These are phyloP conservation scores for Phytophthora cajani DNA, from an alignment of 352 stramenopile species.

Conservation along the genomic window DNA sequence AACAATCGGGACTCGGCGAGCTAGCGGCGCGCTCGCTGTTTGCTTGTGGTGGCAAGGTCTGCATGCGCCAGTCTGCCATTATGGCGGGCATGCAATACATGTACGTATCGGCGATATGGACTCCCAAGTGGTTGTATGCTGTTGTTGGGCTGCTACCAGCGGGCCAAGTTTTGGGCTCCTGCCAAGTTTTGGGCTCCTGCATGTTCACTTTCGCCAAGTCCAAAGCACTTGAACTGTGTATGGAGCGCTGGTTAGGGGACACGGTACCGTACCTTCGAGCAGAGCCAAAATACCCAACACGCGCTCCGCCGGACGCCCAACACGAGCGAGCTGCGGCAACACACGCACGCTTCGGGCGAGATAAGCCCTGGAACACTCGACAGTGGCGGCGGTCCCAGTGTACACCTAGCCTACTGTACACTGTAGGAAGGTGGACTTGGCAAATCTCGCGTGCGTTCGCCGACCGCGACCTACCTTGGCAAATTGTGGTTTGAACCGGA, in stretches of 20 bases:
- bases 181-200: neutral
- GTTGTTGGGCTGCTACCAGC: neutral
- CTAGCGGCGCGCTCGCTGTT: neutral
- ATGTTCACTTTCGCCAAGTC: neutral
- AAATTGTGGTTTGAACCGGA: neutral
- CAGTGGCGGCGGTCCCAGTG: neutral
- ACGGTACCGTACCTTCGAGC: slow-evolving; percentile 19
- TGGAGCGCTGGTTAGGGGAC: slow-evolving; percentile 28
- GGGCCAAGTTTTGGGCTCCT: neutral
- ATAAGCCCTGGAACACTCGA: slow-evolving; percentile 8
- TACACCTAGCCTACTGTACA: too few relatives aligned
- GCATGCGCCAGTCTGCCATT: neutral
- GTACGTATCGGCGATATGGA: neutral
- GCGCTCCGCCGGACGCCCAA: slow-evolving; percentile 1
- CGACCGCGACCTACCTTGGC: slow-evolving; percentile 6
- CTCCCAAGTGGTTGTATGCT: neutral
- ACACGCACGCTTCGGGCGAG: slow-evolving; percentile 6
- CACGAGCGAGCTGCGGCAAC: slow-evolving; percentile 11
- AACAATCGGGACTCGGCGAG: neutral
- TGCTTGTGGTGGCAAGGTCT: neutral
- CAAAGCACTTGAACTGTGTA: slow-evolving; percentile 16
- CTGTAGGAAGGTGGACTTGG: slow-evolving; percentile 11
- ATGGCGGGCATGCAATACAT: neutral
- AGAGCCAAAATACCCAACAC: slow-evolving; percentile 16
- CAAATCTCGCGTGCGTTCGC: slow-evolving; percentile 31